Conservation (phyloP, 2,329 filamentous ascomycete genomes). For the Ambrosiella xylebori region DNA sequence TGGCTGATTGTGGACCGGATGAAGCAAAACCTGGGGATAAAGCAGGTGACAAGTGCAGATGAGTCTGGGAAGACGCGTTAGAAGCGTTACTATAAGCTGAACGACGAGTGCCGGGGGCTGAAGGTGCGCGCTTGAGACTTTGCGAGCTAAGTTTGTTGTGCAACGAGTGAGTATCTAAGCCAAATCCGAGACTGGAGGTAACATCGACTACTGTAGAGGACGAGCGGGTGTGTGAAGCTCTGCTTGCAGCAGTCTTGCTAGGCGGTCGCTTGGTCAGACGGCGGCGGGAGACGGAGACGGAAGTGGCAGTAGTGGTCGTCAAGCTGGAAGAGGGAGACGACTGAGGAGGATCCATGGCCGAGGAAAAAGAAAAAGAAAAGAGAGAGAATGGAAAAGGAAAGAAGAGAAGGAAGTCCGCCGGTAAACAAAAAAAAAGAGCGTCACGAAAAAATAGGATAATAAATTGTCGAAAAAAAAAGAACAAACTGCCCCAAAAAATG, state of each 20-base stretch:
- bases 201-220: conserved; percentile 20
- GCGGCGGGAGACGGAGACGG: conserved; percentile 31
- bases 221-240: conserved; percentile 12
- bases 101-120: conserved; percentile 27
- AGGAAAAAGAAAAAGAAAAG: conserved; percentile 1
- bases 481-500: neutral
- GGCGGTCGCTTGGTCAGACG: conserved; percentile 47
- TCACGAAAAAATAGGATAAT: neutral
- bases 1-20: conserved; percentile 16
- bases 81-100: conserved; percentile 21
- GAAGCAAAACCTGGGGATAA: conserved; percentile 17
- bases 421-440: neutral
- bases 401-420: neutral
- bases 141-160: conserved; percentile 47
- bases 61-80: conserved; percentile 17
- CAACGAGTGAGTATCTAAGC: conserved; percentile 37
- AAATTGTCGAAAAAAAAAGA: neutral
- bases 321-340: conserved; percentile 13
- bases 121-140: conserved; percentile 43
- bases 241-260: conserved; percentile 15
- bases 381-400: conserved; percentile 5
- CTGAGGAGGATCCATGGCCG: conserved; percentile 11
- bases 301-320: conserved; percentile 25
- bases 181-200: conserved; percentile 32
- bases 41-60: conserved; percentile 5